Evolutionary conservation across 2,329 filamentous ascomycete genomes (phyloP).

Genomic region (Blastomyces gilchristii): DNA sequence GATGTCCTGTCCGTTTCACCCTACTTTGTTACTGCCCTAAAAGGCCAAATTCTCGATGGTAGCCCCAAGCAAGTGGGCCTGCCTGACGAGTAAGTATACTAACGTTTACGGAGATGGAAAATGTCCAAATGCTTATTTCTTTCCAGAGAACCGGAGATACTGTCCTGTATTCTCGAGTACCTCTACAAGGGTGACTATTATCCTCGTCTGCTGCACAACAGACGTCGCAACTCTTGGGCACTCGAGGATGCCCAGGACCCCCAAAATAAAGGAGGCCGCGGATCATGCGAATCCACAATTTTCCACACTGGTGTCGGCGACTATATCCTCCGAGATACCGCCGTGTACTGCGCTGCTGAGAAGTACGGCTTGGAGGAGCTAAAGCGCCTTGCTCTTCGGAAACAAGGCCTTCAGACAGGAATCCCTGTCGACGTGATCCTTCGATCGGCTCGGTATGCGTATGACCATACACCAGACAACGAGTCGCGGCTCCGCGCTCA

Average conservation of each 20-base stretch:
- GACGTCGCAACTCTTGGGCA: slow-evolving; percentile 76
- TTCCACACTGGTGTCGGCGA: slow-evolving; percentile 64
- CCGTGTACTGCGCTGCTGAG: slow-evolving; percentile 86
- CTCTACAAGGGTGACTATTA: slow-evolving; percentile 96
- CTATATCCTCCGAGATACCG: slow-evolving; percentile 79
- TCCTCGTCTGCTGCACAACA: slow-evolving; percentile 77
- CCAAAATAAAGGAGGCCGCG: slow-evolving; percentile 48
- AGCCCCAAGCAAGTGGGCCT: slow-evolving; percentile 65
- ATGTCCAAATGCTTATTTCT: slow-evolving; percentile 23
- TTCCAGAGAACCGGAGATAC: slow-evolving; percentile 77
- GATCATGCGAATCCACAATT: slow-evolving; percentile 63
- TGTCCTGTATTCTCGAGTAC: slow-evolving; percentile 90
- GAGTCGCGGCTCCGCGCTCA: slow-evolving; percentile 90
- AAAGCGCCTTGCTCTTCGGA: slow-evolving; percentile 81
- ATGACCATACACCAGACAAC: slow-evolving; percentile 85
- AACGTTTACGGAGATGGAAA: slow-evolving; percentile 1
- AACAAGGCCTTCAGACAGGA: slow-evolving; percentile 86
- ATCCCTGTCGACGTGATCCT: slow-evolving; percentile 89
- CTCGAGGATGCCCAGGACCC: slow-evolving; percentile 61
- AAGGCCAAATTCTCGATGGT: slow-evolving; percentile 60
- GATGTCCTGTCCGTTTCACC: slow-evolving; percentile 79
- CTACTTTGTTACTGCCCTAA: slow-evolving; percentile 66
- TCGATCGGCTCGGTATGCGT: slow-evolving; percentile 86
- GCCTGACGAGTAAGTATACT: slow-evolving; percentile 46
- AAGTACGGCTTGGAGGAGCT: slow-evolving; percentile 85